These are phyloP conservation scores for Leccinum brunneo-olivaceum DNA, from an alignment of 1,284 basidiomycete species.

Conservation along the genomic window DNA sequence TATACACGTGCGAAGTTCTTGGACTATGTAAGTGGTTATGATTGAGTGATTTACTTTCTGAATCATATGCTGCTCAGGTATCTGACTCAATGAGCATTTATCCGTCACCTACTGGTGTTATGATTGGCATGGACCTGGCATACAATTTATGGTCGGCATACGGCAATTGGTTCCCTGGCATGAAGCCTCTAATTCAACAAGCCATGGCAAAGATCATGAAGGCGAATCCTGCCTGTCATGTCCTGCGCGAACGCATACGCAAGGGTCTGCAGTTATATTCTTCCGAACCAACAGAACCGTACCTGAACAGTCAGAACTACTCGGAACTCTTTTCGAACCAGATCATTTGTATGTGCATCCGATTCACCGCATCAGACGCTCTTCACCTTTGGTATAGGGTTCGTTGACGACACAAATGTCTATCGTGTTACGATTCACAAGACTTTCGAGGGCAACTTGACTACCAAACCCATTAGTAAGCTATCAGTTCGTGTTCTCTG, in stretches of 20 bases:
- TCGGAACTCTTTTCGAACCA: constrained; percentile 99
- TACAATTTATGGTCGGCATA: constrained; percentile 99
- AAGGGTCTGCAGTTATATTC: constrained; percentile 98
- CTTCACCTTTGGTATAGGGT: constrained; percentile 48
- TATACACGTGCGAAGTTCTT: constrained; percentile 98
- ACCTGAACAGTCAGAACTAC: constrained; percentile 97
- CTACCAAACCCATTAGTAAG: constrained; percentile 96
- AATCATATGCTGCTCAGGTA: constrained; percentile 42
- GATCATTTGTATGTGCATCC: constrained; percentile 77
- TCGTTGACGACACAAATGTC: constrained; percentile 99
- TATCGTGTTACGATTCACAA: constrained; percentile 99
- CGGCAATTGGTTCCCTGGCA: constrained; percentile 98
- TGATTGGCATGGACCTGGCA: constrained; percentile 97
- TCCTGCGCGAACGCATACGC: constrained; percentile 95
- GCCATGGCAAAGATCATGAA: constrained; percentile 99
- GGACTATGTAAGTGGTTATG: constrained; percentile 64
- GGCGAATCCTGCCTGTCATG: constrained; percentile 96
- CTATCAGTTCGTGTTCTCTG: constrained; percentile 3
- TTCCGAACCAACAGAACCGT: constrained; percentile 98
- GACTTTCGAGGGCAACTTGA: constrained; percentile 99
- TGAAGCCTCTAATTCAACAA: constrained; percentile 97
- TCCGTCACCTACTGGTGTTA: constrained; percentile 94
- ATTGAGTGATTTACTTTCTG: background rate
- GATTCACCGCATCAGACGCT: background rate
- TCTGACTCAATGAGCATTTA: constrained; percentile 97